Conservation (phyloP, 1,139 yeast species). For the Geotrichum fermentans region DNA sequence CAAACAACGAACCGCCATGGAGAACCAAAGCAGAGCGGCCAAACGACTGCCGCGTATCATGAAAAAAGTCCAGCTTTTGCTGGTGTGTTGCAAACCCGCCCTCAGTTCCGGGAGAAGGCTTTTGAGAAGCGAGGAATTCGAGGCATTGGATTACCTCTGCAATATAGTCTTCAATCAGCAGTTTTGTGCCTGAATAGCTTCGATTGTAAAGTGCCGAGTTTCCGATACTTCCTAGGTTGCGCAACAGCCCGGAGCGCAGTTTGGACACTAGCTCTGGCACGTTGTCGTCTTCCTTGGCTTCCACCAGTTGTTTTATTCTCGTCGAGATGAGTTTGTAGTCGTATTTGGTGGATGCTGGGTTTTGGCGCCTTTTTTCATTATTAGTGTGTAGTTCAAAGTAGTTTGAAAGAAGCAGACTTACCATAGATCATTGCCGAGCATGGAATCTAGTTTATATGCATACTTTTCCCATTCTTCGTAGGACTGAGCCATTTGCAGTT, state of each 20-base stretch:
- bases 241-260: slow-evolving; percentile 72
- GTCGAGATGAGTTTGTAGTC: slow-evolving; percentile 80
- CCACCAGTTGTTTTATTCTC: slow-evolving; percentile 56
- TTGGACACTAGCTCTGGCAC: slow-evolving; percentile 58
- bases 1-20: slow-evolving; percentile 93
- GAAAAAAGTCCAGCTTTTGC: slow-evolving; percentile 75
- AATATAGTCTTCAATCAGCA: slow-evolving; percentile 80
- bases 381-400: no score
- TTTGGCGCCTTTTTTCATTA: slow-evolving; percentile 69
- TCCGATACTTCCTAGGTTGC: slow-evolving; percentile 90
- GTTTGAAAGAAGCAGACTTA: no score
- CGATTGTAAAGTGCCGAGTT: slow-evolving; percentile 74
- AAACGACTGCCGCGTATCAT: slow-evolving; percentile 81
- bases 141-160: slow-evolving; percentile 69
- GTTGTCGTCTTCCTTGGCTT: slow-evolving; percentile 60
- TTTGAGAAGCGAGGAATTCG: slow-evolving; percentile 41
- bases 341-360: slow-evolving; percentile 74
- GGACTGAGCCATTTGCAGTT: slow-evolving; percentile 29
- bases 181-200: slow-evolving; percentile 82
- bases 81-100: slow-evolving; percentile 37
- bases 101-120: background rate
- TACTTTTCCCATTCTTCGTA: slow-evolving; percentile 36
- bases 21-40: slow-evolving; percentile 86
- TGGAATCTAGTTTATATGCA: slow-evolving; percentile 36
- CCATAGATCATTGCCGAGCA: slow-evolving; percentile 39